A percentile compares a stretch with the other conserved stretches of the same genome.
Conservation (phyloP, 2,329 filamentous ascomycete species). For the Botrytis squamosa region DNA sequence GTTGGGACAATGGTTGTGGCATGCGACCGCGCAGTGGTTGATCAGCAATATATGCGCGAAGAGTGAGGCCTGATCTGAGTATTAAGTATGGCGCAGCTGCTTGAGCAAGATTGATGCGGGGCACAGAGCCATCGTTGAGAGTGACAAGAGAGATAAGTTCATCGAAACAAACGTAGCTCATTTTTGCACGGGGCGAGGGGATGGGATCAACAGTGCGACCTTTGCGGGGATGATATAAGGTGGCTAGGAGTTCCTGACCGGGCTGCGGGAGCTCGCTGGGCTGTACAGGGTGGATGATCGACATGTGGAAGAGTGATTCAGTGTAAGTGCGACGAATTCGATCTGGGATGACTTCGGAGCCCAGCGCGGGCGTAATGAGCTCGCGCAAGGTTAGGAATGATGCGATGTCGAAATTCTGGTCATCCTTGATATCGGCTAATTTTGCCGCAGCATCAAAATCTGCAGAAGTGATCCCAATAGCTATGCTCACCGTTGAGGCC, state of each 20-base stretch:
- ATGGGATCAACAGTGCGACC: slow-evolving; percentile 70
- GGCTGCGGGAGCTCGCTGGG: slow-evolving; percentile 56
- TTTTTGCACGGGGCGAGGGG: slow-evolving; percentile 63
- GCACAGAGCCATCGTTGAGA: slow-evolving; percentile 44
- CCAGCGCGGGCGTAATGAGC: slow-evolving; percentile 73
- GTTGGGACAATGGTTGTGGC: slow-evolving; percentile 81
- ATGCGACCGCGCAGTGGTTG: slow-evolving; percentile 85
- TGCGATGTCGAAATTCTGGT: slow-evolving; percentile 78
- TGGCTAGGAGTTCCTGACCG: slow-evolving; percentile 53
- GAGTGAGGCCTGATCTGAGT: slow-evolving; percentile 72
- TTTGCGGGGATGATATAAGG: slow-evolving; percentile 62
- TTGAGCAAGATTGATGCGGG: slow-evolving; percentile 56
- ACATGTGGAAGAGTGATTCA: slow-evolving; percentile 75
- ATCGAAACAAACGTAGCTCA: slow-evolving; percentile 78
- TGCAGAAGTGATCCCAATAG: slow-evolving; percentile 67
- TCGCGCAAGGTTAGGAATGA: slow-evolving; percentile 68
- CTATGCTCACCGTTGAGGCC: slow-evolving; percentile 63
- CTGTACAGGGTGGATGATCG: slow-evolving; percentile 71
- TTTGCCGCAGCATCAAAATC: slow-evolving; percentile 52
- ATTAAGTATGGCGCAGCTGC: slow-evolving; percentile 80
- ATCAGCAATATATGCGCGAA: slow-evolving; percentile 86
- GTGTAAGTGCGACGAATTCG: slow-evolving; percentile 67
- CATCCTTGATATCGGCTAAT: slow-evolving; percentile 52
- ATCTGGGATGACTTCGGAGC: slow-evolving; percentile 63
- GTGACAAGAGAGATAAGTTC: slow-evolving; percentile 72